phyloP scores from a whole-genome alignment of 2,329 filamentous ascomycete genomes.

The Fusarium pilosicola region DNA sequence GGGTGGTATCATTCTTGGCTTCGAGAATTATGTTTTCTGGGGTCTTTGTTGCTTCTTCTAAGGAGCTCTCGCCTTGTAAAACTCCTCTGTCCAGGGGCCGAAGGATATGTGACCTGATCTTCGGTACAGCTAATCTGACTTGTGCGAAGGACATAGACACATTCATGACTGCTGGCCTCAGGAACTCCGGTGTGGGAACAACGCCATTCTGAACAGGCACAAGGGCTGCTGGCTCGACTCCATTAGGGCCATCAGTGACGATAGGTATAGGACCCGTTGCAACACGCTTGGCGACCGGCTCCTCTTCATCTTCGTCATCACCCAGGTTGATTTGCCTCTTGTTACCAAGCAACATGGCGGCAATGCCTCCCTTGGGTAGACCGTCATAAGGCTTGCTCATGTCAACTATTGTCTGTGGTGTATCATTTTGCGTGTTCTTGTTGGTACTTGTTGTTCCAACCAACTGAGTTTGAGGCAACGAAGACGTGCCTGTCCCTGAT shows the following conservation, averaged over 20 bases:
- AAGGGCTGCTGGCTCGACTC: conserved; percentile 78
- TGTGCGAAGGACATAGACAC: conserved; percentile 85
- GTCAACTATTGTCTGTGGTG: conserved; percentile 85
- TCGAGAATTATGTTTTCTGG: conserved; percentile 83
- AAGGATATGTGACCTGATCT: conserved; percentile 83
- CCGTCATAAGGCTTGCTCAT: conserved; percentile 94
- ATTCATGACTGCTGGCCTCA: conserved; percentile 87
- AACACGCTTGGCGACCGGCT: conserved; percentile 61
- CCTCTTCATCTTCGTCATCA: conserved; percentile 81
- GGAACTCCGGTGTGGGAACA: conserved; percentile 79
- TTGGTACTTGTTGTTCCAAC: conserved; percentile 77
- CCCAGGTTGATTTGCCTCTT: conserved; percentile 83
- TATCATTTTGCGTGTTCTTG: conserved; percentile 72
- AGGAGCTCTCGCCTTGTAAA: conserved; percentile 61
- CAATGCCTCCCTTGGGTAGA: conserved; percentile 87
- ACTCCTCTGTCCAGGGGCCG: conserved; percentile 79
- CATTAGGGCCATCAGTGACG: conserved; percentile 79
- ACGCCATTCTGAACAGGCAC: conserved; percentile 68
- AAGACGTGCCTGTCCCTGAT: conserved; percentile 86
- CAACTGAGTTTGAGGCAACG: conserved; percentile 86
- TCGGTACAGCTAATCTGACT: conserved; percentile 86
- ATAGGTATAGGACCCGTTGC: conserved; percentile 78
- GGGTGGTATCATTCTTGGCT: conserved; percentile 82
- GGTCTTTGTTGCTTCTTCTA: conserved; percentile 70
- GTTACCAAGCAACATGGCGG: conserved; percentile 88